These are phyloP conservation scores for Breynia disticha DNA, from an alignment of 441 rosid species.

Conservation along the genomic window DNA sequence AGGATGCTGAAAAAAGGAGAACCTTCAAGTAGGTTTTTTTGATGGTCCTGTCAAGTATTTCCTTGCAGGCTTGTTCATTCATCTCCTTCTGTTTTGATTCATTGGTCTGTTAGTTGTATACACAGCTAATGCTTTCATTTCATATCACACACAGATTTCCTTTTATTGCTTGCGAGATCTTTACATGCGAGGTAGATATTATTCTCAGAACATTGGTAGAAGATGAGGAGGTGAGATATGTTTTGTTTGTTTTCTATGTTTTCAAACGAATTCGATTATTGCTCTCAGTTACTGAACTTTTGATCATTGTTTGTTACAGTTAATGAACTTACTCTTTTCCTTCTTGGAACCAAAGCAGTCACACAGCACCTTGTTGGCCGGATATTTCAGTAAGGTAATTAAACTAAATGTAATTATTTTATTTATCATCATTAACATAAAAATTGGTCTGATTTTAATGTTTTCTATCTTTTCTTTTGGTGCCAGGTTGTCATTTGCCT, in stretches of 20 bases:
- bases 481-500: conserved; percentile 87
- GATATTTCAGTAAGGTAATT: conserved; percentile 88
- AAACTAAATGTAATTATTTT: not conserved
- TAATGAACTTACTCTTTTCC: conserved; percentile 81
- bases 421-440: not conserved
- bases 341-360: conserved; percentile 77
- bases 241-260: not conserved
- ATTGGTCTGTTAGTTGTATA: conserved; percentile 15
- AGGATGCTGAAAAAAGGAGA: conserved; percentile 68
- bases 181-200: conserved; percentile 91
- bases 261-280: not conserved
- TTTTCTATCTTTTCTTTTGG: not conserved
- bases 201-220: conserved; percentile 79
- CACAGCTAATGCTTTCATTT: conserved; percentile 5
- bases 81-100: not conserved
- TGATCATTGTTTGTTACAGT: conserved; percentile 30
- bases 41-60: conserved; percentile 1
- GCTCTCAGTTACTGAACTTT: conserved; percentile 1
- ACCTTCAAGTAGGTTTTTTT: conserved; percentile 64
- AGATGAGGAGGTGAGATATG: conserved; percentile 70
- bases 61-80: not conserved
- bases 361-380: conserved; percentile 82
- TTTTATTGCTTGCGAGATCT: conserved; percentile 83
- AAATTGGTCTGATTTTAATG: not conserved
- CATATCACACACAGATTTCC: conserved; percentile 70